Percentiles rank a stretch among this genome's conserved stretches.
Conservation (phyloP, 139 green algal genomes). For the Picocystis salinarum region DNA sequence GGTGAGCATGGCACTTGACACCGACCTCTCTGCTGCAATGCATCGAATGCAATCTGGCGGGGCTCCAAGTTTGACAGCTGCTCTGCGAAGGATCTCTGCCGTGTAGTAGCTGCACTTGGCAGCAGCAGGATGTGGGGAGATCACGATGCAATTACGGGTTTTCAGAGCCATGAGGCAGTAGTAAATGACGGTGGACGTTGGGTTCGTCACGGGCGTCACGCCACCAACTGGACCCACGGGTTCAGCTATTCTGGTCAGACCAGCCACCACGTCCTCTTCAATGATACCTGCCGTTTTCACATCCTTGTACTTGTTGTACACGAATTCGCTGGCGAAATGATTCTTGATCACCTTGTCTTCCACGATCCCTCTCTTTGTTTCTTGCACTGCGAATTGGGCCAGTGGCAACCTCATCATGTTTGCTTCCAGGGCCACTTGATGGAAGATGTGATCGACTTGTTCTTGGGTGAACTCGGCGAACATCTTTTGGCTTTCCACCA, state of each 20-base stretch:
- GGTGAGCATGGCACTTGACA: too few species aligned
- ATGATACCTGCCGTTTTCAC: conserved; percentile 43
- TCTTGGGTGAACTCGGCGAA: conserved; percentile 27
- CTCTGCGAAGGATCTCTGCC: conserved; percentile 33
- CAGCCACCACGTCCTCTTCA: conserved; percentile 24
- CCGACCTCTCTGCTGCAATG: conserved; percentile 21
- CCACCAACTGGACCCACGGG: conserved; percentile 32
- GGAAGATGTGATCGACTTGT: conserved; percentile 26
- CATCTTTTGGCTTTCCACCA: conserved; percentile 15
- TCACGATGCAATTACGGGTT: conserved; percentile 42
- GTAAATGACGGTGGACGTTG: conserved; percentile 25
- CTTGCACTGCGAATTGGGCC: conserved; percentile 38
- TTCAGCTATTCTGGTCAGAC: conserved; percentile 32
- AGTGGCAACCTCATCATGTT: conserved; percentile 28
- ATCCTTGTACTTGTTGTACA: conserved; percentile 64
- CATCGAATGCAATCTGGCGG: conserved; percentile 36
- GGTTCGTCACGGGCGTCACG: conserved; percentile 46
- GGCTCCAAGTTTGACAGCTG: conserved; percentile 34
- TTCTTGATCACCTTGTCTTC: conserved; percentile 48
- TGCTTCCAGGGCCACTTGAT: conserved; percentile 21
- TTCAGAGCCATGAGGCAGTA: conserved; percentile 41
- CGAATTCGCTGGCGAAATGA: conserved; percentile 46
- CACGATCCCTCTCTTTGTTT: conserved; percentile 34
- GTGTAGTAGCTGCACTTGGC: conserved; percentile 30
- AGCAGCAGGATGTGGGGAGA: conserved; percentile 40